These are phyloP conservation scores for Cyclotella atomus DNA, from an alignment of 108 stramenopile species.

Conservation along the genomic window DNA sequence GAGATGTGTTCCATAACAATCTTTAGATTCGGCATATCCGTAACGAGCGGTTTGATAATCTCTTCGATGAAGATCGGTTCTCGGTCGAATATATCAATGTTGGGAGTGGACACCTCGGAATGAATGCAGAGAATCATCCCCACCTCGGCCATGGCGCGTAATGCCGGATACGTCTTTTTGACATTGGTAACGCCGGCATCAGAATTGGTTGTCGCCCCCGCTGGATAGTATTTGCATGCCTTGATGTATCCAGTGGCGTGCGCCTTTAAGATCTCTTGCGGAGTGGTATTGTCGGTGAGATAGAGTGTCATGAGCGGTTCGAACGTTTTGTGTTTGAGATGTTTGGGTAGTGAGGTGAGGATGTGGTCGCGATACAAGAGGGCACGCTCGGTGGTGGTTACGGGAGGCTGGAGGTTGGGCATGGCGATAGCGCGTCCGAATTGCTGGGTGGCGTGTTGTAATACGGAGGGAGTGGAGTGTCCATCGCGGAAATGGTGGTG, in stretches of 20 bases:
- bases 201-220: conserved; percentile 98
- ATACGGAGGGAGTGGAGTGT: conserved; percentile 54
- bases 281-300: conserved; percentile 94
- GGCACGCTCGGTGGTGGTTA: conserved; percentile 89
- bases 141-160: conserved; percentile 88
- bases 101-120: conserved; percentile 94
- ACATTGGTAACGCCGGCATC: conserved; percentile 95
- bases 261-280: conserved; percentile 90
- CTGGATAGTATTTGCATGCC: conserved; percentile 98
- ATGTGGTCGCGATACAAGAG: conserved; percentile 91
- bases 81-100: conserved; percentile 96
- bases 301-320: conserved; percentile 97
- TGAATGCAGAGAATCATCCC: conserved; percentile 97
- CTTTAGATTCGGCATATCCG: conserved; percentile 85
- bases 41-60: conserved; percentile 90
- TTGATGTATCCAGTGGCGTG: conserved; percentile 75
- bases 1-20: conserved; percentile 98
- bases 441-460: conserved; percentile 73
- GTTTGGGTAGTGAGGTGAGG: conserved; percentile 50
- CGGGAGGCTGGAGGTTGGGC: conserved; percentile 99
- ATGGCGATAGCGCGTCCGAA: conserved; percentile 91
- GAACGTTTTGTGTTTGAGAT: conserved; percentile 49
- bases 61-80: conserved; percentile 94
- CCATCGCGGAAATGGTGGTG: conserved; percentile 98
- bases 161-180: conserved; percentile 79